Conservation (phyloP, 2,329 filamentous ascomycete species). For the Aureobasidium sp. region DNA sequence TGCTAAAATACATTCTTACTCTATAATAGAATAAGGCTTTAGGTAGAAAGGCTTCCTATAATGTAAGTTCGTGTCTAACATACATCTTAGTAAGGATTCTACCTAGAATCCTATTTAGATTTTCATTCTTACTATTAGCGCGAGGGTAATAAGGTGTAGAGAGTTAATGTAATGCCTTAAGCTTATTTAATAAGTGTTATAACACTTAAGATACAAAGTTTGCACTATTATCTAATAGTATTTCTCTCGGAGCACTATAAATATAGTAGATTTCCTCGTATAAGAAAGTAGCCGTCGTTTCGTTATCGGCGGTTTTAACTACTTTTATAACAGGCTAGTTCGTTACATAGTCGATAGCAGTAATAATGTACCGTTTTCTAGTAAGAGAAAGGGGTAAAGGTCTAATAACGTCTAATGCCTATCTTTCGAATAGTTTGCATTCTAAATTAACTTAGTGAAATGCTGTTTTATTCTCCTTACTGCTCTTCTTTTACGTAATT, state of each 20-base stretch:
- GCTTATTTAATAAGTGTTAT: not conserved
- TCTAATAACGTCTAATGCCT: not conserved
- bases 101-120: not conserved
- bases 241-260: not conserved
- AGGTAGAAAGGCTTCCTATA: not conserved
- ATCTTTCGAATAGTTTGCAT: not conserved
- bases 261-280: not conserved
- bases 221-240: not conserved
- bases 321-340: not conserved
- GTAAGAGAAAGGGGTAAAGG: not conserved
- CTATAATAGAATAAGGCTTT: not conserved
- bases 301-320: not conserved
- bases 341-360: not conserved
- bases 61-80: not conserved
- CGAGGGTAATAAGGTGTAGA: not conserved
- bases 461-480: not conserved
- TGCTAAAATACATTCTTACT: not conserved
- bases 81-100: not conserved
- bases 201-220: not conserved
- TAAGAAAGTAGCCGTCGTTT: not conserved
- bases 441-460: not conserved
- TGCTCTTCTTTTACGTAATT: not conserved
- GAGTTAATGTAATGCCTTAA: not conserved
- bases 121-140: not conserved
- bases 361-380: not conserved